Percentiles rank a stretch among this genome's conserved stretches.
Conservation (phyloP, 768 basidiomycete genomes). For the Tulasnella calospora region DNA sequence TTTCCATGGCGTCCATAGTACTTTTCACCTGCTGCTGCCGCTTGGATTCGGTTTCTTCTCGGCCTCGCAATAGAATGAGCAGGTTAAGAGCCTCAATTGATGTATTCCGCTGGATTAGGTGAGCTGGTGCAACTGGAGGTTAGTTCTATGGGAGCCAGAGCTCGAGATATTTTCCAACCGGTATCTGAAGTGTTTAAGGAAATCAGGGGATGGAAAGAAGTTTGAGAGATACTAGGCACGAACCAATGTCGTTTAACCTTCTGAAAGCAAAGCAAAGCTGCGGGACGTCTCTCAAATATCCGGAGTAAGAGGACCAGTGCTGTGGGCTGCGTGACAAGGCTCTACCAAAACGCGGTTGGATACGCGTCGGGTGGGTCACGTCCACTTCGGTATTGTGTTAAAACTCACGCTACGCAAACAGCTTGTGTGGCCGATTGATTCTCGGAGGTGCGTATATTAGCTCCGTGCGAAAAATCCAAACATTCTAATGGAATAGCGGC, state of each 20-base stretch:
- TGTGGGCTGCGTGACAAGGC: constrained; percentile 73
- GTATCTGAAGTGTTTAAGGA: constrained; percentile 42
- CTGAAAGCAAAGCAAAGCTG: constrained; percentile 73
- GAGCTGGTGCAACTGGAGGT: constrained; percentile 41
- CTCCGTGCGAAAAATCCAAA: not conserved
- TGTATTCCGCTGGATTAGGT: not conserved
- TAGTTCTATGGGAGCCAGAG: constrained; percentile 57
- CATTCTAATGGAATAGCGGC: constrained; percentile 16
- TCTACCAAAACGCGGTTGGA: constrained; percentile 37
- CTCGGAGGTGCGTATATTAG: not conserved
- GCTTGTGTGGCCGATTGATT: not conserved
- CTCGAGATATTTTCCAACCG: constrained; percentile 62
- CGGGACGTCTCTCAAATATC: constrained; percentile 71
- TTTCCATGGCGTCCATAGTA: not conserved
- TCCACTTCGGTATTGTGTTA: not conserved
- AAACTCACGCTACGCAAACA: constrained; percentile 13
- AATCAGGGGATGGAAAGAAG: not conserved
- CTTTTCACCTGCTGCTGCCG: not conserved
- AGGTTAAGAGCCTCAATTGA: not conserved
- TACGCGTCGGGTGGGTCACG: not conserved
- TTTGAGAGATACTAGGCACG: constrained; percentile 28
- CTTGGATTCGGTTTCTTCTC: not conserved
- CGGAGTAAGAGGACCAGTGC: constrained; percentile 82
- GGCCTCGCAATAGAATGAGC: not conserved
- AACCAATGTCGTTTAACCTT: constrained; percentile 71